phyloP scores from a whole-genome alignment of 2,329 filamentous ascomycete species.

The Berkeleyomyces basicola region DNA sequence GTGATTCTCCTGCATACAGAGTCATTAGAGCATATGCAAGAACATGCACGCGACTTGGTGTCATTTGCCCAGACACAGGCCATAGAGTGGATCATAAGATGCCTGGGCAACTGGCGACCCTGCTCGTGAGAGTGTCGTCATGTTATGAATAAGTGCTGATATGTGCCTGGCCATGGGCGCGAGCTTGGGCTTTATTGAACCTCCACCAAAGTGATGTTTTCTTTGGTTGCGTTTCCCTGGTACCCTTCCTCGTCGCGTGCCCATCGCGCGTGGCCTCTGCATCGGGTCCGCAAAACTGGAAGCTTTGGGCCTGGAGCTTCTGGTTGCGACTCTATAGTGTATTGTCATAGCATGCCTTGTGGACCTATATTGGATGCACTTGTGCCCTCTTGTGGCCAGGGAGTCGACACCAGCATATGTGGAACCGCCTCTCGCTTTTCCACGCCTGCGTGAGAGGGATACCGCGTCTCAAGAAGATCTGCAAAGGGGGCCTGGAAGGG shows the following conservation, averaged over 20 bases:
- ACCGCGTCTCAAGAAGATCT: neutral
- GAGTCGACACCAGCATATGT: neutral
- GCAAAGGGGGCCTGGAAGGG: neutral
- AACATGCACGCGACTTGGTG: neutral
- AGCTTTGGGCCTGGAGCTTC: neutral
- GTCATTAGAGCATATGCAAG: neutral
- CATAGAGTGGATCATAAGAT: neutral
- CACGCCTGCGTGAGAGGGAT: neutral
- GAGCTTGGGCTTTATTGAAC: neutral
- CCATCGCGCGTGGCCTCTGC: neutral
- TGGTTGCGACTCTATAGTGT: too few relatives aligned
- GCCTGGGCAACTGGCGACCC: neutral
- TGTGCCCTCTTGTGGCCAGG: too few relatives aligned
- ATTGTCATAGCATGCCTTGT: too few relatives aligned
- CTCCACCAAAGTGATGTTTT: neutral
- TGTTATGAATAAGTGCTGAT: neutral
- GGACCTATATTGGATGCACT: too few relatives aligned
- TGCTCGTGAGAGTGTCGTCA: neutral
- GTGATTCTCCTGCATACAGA: neutral
- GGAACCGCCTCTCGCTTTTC: neutral
- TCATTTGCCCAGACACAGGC: neutral
- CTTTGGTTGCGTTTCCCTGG: too few relatives aligned
- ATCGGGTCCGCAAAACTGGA: neutral
- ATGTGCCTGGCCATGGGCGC: neutral
- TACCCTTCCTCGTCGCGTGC: neutral